Percentiles rank a stretch among this genome's conserved stretches.
Evolutionary conservation across 2,329 filamentous ascomycete genomes (phyloP).

Genomic region (Arthrobotrys musiformis): DNA sequence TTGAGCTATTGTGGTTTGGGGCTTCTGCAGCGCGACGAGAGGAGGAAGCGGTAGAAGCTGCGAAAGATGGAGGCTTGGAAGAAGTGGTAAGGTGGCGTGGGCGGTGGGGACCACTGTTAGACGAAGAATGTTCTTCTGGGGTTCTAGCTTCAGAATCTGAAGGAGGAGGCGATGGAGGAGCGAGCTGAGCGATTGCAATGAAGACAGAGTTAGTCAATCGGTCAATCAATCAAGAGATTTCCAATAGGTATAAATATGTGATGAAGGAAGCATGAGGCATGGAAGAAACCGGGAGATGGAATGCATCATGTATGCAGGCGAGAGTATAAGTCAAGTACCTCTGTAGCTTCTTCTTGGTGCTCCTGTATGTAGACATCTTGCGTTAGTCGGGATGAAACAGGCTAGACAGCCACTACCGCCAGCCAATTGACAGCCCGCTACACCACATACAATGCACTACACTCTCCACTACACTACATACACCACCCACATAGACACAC

Average conservation of each 20-base stretch:
- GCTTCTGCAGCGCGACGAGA: slow-evolving; percentile 39
- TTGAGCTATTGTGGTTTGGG: slow-evolving; percentile 21
- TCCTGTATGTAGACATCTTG: neutral
- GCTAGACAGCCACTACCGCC: neutral
- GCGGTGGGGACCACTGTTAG: slow-evolving; percentile 27
- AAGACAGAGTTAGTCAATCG: slow-evolving; percentile 17
- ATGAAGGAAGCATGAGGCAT: slow-evolving; percentile 19
- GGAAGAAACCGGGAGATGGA: slow-evolving; percentile 1
- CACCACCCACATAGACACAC: neutral
- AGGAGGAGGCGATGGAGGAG: slow-evolving; percentile 42
- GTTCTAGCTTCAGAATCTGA: slow-evolving; percentile 37
- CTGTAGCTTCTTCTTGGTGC: slow-evolving; percentile 15
- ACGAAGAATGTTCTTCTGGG: slow-evolving; percentile 3
- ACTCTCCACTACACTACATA: too few species aligned
- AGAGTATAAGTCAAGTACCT: slow-evolving; percentile 11
- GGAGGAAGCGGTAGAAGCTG: slow-evolving; percentile 43
- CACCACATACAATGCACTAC: too few species aligned
- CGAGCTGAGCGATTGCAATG: slow-evolving; percentile 23
- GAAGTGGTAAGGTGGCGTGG: slow-evolving; percentile 46
- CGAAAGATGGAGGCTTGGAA: slow-evolving; percentile 36
- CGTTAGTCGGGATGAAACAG: slow-evolving; percentile 21
- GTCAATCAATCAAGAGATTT: too few species aligned
- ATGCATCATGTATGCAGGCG: slow-evolving; percentile 11
- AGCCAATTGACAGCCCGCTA: neutral
- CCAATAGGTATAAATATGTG: neutral